Percentiles rank a stretch among this genome's conserved stretches.
Evolutionary conservation across 2,329 filamentous ascomycete species (phyloP).

Genomic region (Pseudogymnoascus sp.): DNA sequence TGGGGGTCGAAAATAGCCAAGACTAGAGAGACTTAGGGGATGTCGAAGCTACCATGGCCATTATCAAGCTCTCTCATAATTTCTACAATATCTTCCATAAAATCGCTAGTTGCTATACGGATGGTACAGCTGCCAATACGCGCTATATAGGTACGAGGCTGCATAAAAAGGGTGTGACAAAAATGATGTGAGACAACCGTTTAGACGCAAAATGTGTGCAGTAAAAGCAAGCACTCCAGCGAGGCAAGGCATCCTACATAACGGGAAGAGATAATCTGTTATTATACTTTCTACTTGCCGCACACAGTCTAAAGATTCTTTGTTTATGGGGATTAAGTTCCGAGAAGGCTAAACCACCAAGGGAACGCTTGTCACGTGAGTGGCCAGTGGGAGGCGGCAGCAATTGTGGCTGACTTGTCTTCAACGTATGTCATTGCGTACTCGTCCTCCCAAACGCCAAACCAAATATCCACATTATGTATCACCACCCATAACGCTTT

Average conservation of each 20-base stretch:
- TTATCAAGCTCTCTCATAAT: not conserved
- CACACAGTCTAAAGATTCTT: not conserved
- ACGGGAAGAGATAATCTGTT: not conserved
- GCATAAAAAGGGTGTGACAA: not conserved
- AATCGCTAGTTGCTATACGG: not conserved
- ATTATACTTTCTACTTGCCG: not conserved
- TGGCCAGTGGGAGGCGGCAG: not conserved
- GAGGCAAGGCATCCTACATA: not conserved
- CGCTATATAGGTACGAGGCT: not conserved
- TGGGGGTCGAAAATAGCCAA: not conserved
- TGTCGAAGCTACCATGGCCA: not conserved
- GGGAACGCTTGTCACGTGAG: constrained; percentile 5
- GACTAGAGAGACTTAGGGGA: not conserved
- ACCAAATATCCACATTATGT: constrained; percentile 3
- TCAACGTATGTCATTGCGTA: constrained; percentile 4
- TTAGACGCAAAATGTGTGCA: not conserved
- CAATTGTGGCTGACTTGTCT: constrained; percentile 2
- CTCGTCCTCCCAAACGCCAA: not conserved
- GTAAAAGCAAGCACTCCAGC: not conserved
- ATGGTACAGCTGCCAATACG: not conserved
- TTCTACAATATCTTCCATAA: not conserved
- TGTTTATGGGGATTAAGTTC: not conserved
- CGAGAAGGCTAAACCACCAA: not conserved
- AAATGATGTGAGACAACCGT: not conserved
- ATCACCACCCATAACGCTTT: not conserved